Evolutionary conservation across 192 early-diverging fungal species (phyloP), one percentile per base, ranked within the genome.

Genomic region (Coemansia brasiliensis): DNA sequence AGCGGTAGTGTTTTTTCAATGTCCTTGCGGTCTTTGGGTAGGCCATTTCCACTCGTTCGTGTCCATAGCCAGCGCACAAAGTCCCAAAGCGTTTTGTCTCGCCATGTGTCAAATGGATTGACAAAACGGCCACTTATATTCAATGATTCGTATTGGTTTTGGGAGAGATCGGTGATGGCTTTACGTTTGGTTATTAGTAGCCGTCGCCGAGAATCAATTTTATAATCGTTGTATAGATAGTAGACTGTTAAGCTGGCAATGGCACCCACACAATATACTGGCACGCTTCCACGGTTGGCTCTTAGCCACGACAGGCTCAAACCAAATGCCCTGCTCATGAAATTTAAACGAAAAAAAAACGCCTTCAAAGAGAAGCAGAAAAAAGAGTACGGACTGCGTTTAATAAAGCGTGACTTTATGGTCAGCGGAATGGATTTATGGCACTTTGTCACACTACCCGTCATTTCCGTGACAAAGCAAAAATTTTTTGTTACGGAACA

Each of bases 11-110:
- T 54, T 10, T 48, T 41, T 9, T 59, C 57, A 5, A 80, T 59
- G 46, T 59, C 40, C 15, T 15, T 5, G 2, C 9, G 35, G 35
- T 67, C 71, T 1, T 21, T 20, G n/a, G 78, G 65, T 42, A 80
- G 58, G 1, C 71, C 78, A 52, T 80, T 80, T 1, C 78, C 78
- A 4, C 55, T 40, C 10, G 42, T 63, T 8, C 78, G 71, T 0
- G 78, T 74, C 11, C 40, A 55, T 35, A 70, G 39, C 78, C 78
- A 80, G 20, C 61, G 58, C 22, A 74, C 51, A 65, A 80, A 80
- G 44, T 80, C 78, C 67, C 61, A 64, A 45, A 80, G 61, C 15
- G 78, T 74, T 41, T 80, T 80, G 52, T 80, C 78, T 13, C 78
- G 71, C 78, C 78, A 80, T 1, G 58, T 55, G 4, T 63, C 67